phyloP scores from a whole-genome alignment of 805 yeast genomes.

The Candida railenensis region DNA sequence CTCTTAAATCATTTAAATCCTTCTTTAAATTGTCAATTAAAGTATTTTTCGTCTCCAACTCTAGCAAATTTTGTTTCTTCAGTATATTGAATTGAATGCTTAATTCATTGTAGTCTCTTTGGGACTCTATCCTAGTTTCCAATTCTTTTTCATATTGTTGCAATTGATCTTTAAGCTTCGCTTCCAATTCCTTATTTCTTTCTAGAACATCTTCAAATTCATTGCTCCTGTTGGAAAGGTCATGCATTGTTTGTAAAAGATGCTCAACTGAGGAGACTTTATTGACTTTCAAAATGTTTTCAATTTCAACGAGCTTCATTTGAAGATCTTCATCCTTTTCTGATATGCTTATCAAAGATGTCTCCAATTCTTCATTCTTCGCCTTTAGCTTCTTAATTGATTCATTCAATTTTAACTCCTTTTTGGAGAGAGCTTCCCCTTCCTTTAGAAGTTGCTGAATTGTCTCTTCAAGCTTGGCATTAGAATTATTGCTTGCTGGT shows the following conservation, averaged over 20 bases:
- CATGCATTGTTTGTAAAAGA: conserved; percentile 18
- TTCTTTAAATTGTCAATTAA: conserved; percentile 27
- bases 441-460: conserved; percentile 69
- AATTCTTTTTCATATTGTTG: conserved; percentile 22
- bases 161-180: conserved; percentile 23
- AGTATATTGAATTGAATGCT: conserved; percentile 32
- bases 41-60: conserved; percentile 31
- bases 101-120: conserved; percentile 27
- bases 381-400: conserved; percentile 60
- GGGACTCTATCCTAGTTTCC: conserved; percentile 15
- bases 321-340: conserved; percentile 31
- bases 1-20: conserved; percentile 33
- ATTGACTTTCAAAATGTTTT: conserved; percentile 25
- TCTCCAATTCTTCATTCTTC: conserved; percentile 28
- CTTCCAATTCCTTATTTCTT: conserved; percentile 21
- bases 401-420: conserved; percentile 67
- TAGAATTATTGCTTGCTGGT: conserved; percentile 28
- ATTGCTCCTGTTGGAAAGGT: conserved; percentile 9
- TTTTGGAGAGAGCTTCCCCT: conserved; percentile 69
- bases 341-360: conserved; percentile 24
- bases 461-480: conserved; percentile 52
- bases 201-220: conserved; percentile 17
- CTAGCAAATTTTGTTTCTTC: conserved; percentile 30
- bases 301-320: conserved; percentile 38
- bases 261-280: conserved; percentile 29